Evolutionary conservation across 208 protist species (phyloP).

Genomic region (Endotrypanum monterogeii): DNA sequence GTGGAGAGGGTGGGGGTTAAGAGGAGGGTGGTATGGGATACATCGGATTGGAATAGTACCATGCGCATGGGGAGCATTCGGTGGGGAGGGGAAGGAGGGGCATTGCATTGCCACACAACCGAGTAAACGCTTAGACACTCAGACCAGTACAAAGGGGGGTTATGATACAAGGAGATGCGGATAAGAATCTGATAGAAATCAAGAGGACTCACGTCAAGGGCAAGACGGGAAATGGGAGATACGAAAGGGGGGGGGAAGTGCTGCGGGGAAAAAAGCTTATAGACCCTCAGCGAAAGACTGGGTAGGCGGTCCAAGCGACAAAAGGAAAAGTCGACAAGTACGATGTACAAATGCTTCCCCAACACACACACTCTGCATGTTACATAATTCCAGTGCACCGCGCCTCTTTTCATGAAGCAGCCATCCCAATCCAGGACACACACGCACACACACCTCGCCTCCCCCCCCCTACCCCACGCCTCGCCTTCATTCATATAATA

Average conservation of each 20-base stretch:
- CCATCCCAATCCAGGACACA: too few relatives aligned
- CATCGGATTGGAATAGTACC: neutral
- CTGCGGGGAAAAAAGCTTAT: too few relatives aligned
- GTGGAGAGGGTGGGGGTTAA: neutral
- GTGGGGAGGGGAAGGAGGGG: neutral
- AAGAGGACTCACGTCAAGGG: neutral
- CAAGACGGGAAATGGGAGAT: too few relatives aligned
- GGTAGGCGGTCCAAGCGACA: too few relatives aligned
- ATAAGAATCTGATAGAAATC: neutral
- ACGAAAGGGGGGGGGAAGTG: neutral
- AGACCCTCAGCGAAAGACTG: too few relatives aligned
- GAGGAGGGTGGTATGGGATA: slow-evolving; percentile 4
- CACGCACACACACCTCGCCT: too few relatives aligned
- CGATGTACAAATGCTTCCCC: too few relatives aligned
- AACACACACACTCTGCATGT: too few relatives aligned
- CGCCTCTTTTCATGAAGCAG: too few relatives aligned
- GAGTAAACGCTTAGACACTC: neutral
- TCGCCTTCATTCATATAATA: neutral
- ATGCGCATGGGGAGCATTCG: neutral
- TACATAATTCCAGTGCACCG: too few relatives aligned
- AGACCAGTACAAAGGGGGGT: neutral
- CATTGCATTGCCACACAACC: neutral
- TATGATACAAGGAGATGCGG: neutral
- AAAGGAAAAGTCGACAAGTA: too few relatives aligned
- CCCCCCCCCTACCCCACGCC: neutral